Evolutionary conservation across 179 eudicot species (phyloP), one percentile per base, ranked within the genome.

Genomic region (Amaranthus tricolor): DNA sequence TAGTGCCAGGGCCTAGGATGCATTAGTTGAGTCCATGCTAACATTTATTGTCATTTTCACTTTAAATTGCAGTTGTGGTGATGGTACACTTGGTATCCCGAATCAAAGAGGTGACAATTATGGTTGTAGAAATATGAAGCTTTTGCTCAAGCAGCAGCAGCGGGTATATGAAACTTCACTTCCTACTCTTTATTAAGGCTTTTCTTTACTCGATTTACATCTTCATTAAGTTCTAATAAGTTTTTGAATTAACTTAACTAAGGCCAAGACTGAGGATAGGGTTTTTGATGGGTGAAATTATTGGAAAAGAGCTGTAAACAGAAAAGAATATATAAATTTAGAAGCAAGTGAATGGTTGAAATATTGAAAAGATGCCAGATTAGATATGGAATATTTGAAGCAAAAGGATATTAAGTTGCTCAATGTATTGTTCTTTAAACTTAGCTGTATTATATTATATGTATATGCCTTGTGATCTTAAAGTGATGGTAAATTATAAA

Each of bases 111-210:
- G 99, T 54, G 99, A 95, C 84, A 95, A 93, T 79, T 92, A 94
- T 79, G 97, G 90, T 82, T 95, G 99, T 75, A 85, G 97, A 85
- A 95, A 95, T 79, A 95, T 95, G 99, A 95, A 95, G 90, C 97
- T 95, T 76, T 87, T 95, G 74, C 93, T 95, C 62, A 95, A 93
- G 84, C 99, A 95, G 78, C 97, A 91, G 47, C 99, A 95, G 82
- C 86, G 90, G 96, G 97, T 96, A 89, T 79, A 44, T 66, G 58
- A 74, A 57, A 17, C 20, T n/a, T 40, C 13, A 2, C 1, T 72
- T 44, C 2, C 45, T 6, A 15, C 9, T 70, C 47, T 77, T 43
- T 19, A 5, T 52, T 9, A 55, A 58, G 49, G 43, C 40, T 43
- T 47, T 11, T 61, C 12, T 17, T 21, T 57, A 31, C 40, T 31